Evolutionary conservation across 2,329 filamentous ascomycete species (phyloP), one percentile per base, ranked within the genome.

Genomic region (Beauveria scarabaeidicola): DNA sequence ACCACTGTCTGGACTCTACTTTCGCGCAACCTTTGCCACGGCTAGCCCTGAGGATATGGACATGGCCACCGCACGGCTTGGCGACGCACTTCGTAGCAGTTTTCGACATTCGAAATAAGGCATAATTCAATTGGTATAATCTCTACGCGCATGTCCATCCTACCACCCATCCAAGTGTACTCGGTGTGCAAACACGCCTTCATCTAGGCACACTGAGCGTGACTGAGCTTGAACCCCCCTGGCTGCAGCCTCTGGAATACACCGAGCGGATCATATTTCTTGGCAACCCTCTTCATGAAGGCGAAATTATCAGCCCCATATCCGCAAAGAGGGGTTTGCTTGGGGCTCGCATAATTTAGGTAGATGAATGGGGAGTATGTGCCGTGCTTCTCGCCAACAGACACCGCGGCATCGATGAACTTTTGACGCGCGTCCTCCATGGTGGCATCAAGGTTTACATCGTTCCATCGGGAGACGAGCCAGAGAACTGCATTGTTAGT

Each of bases 21-120:
- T 97, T 79, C 83, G 94, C 56, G 86, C 90, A 4, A 99, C 93
- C 0, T 99, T 89, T 76, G 92, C 93, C 0, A 87, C 91, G 41
- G 91, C 91, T 2, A 85, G 83, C 13, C 79, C 81, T 15, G 82
- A 86, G 58, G 83, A 85, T 65, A 91, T 93, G 79, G 78, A 78
- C 3, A 82, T 86, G 67, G 89, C 89, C 1, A 90, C 91, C 60
- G 78, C 79, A 63, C 78, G 93, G 61, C 87, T 99, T 65, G 91
- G 90, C 0, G 79, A 81, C 60, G 89, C 91, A 8, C 77, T 97
- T 44, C 81, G 83, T n/a, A 53, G n/a, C n/a, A 53, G 48, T 23
- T 59, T 59, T 23, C 32, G 13, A 1, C 43, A 32, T 17, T 52
- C 32, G n/a, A n/a, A 25, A 27, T 25, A 48, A 48, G 48, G 27